These are phyloP conservation scores for Apiospora marii DNA, from an alignment of 2,329 filamentous ascomycete genomes.

Conservation along the genomic window DNA sequence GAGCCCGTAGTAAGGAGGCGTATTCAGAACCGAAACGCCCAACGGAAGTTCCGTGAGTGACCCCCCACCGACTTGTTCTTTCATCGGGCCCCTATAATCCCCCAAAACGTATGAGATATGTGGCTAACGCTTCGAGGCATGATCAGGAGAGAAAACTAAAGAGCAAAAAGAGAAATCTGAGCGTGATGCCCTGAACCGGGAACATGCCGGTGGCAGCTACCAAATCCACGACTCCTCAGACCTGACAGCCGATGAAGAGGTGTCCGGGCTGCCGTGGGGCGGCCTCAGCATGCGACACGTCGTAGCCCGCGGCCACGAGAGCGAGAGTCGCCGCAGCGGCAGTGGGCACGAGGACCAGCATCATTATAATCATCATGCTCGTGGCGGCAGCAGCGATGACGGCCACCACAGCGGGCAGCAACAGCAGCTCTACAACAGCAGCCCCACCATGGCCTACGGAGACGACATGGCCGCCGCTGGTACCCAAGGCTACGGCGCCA, in stretches of 20 bases:
- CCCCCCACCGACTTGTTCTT: neutral
- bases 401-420: neutral
- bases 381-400: constrained; percentile 2
- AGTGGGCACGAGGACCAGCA: constrained; percentile 6
- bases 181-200: constrained; percentile 68
- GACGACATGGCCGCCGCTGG: neutral
- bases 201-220: constrained; percentile 71
- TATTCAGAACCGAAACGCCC: constrained; percentile 79
- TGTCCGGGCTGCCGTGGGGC: constrained; percentile 77
- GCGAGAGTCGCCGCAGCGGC: constrained; percentile 48
- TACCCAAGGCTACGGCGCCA: constrained; percentile 20
- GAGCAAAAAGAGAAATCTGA: constrained; percentile 72
- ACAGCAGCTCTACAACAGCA: neutral
- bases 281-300: constrained; percentile 68
- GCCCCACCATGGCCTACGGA: constrained; percentile 11
- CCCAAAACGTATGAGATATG: neutral
- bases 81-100: neutral
- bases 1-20: constrained; percentile 76
- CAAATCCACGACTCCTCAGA: constrained; percentile 65
- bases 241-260: constrained; percentile 58
- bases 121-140: constrained; percentile 26
- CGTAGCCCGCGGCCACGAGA: constrained; percentile 59
- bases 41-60: constrained; percentile 76
- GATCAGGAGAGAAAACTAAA: constrained; percentile 71
- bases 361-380: neutral